Evolutionary conservation across 2,329 filamentous ascomycete genomes (phyloP), one percentile per base, ranked within the genome.

Genomic region (Calonectria leucothoes): DNA sequence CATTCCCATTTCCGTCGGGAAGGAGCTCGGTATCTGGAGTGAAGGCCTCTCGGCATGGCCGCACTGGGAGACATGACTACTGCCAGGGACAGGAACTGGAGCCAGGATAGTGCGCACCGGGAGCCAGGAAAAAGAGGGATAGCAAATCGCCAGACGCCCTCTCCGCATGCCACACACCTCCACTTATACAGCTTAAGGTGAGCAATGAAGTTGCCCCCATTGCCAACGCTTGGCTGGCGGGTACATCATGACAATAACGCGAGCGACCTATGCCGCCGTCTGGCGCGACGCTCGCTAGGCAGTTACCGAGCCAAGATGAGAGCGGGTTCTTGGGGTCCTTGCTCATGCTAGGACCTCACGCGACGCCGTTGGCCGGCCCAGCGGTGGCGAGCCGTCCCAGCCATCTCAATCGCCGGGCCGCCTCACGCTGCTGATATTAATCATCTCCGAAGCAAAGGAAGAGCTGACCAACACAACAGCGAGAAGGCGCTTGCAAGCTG

Each of bases 1-100:
- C 78, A 80, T 79, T 74, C 66, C 70, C 72, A 61, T 45, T 48
- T 74, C 71, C 49, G 74, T 75, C 75, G 73, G 76, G 49, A 74
- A 68, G 64, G 72, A 51, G 68, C 52, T 74, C 75, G 76, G 76
- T 74, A 79, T 70, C 75, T 79, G 64, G 55, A 35, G 31, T 31
- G 39, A 72, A 45, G 39, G 61, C n/a, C 48, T 31, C 33, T 70
- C 74, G 72, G 71, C 69, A 73, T 64, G 71, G 70, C 73, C 73
- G 69, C 66, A 64, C 29, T 70, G 33, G 64, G 37, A 39, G 29
- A 37, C 45, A 45, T n/a, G 55, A 55, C 49, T 63, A 51, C 66
- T 72, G 67, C 31, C 70, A 73, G 74, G 65, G 51, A 65, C 72
- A 66, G 61, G 72, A 68, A 74, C 66, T 17, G 37, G 25, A n/a